phyloP scores from a whole-genome alignment of 2,329 filamentous ascomycete species.

The Cercospora canescens region DNA sequence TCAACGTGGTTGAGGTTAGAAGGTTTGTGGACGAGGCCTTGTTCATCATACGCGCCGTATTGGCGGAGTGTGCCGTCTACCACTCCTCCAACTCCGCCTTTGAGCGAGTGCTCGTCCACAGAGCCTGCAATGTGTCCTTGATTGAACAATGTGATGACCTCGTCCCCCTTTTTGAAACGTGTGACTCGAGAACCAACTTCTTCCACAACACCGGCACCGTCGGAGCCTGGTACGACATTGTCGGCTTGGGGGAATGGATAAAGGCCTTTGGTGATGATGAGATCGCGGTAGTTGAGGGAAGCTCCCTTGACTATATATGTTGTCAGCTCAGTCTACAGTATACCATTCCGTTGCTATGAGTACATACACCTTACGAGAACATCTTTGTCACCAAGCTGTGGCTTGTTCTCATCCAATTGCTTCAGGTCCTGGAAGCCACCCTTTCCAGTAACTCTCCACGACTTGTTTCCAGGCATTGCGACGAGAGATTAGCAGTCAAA shows the following conservation, averaged over 20 bases:
- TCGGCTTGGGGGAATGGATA: conserved; percentile 47
- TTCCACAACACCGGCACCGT: conserved; percentile 55
- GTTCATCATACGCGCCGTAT: conserved; percentile 66
- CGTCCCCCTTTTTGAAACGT: conserved; percentile 59
- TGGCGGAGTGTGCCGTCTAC: conserved; percentile 68
- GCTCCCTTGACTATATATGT: conserved; percentile 44
- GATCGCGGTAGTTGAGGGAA: conserved; percentile 53
- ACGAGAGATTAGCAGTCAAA: neutral
- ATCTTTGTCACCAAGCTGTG: conserved; percentile 66
- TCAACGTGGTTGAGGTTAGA: conserved; percentile 52
- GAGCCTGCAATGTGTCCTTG: conserved; percentile 56
- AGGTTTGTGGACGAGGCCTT: conserved; percentile 66
- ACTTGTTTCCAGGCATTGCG: conserved; percentile 22
- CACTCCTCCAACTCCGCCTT: conserved; percentile 66
- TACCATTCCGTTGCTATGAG: neutral
- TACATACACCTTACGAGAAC: conserved; percentile 66
- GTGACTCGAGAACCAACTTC: conserved; percentile 57
- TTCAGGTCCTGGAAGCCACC: conserved; percentile 64
- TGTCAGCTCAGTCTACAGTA: conserved; percentile 1
- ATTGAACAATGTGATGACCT: conserved; percentile 65
- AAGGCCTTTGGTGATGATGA: conserved; percentile 49
- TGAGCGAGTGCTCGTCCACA: conserved; percentile 40
- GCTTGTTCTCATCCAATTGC: conserved; percentile 54
- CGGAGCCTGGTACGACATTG: conserved; percentile 49
- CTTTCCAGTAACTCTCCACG: conserved; percentile 57